Base-by-base conservation (phyloP, 768 basidiomycete species). In the Boletus insuetus region DNA sequence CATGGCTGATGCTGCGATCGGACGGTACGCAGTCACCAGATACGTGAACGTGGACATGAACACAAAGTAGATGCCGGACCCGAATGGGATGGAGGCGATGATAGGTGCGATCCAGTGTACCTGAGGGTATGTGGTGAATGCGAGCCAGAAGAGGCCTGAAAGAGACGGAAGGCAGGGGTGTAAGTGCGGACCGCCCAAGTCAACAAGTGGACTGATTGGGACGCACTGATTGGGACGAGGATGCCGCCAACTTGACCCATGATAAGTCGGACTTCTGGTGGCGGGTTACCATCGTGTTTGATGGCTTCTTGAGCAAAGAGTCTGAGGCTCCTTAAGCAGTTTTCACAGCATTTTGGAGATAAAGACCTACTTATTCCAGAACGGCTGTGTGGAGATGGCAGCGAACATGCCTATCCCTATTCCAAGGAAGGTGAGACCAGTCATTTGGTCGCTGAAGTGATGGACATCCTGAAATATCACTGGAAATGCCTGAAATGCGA, bases 201-300 rank as follows among this genome's bases (percentile, higher is more conserved):
- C 12, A 12, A 39, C 16, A 39, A n/a, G 38, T 39, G 12, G 14
- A n/a, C 7, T 13, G 38, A 39, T n/a, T 11, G n/a, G 17, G 12
- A 52, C 76, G 41, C 51, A 83, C 82, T 77, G 41, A 87, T 58
- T 2, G 89, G 86, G 9, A 82, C 82, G 12, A 85, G 75, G 19
- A 90, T 67, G 2, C 76, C 88, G n/a, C 88, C 90, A 4, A 80
- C 70, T 70, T 87, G 77, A 7, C 84, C 88, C 76, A 86, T 83
- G 49, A 83, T 63, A 4, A 91, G 79, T 10, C 82, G 77, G 11
- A 77, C 74, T 69, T 92, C 89, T 1, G 87, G 85, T 1, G 87
- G 86, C 0, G 85, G 77, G 40, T 70, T 63, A 4, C 78, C 80
- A 17, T 72, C 71, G 57, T 80, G 64, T 46, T 71, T 71, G 14